Evolutionary conservation across 2,329 filamentous ascomycete genomes (phyloP).

Genomic region (Fusarium nematophilum): DNA sequence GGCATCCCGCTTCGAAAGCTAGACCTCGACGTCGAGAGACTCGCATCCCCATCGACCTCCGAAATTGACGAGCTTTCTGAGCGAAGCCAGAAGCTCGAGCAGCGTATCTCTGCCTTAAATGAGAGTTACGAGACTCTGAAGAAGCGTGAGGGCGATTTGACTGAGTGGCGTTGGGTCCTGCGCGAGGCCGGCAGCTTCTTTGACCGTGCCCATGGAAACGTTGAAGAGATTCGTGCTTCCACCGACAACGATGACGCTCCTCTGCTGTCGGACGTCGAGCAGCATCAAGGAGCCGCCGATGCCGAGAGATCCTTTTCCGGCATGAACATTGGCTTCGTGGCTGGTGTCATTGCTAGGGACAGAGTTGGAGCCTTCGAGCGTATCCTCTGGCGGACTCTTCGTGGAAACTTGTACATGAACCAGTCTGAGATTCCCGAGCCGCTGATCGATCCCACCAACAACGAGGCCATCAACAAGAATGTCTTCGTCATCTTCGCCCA

Average conservation of each 20-base stretch:
- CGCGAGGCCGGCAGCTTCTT: slow-evolving; percentile 98
- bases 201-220: slow-evolving; percentile 93
- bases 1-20: slow-evolving; percentile 87
- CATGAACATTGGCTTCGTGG: slow-evolving; percentile 99
- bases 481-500: slow-evolving; percentile 99
- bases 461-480: slow-evolving; percentile 94
- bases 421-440: slow-evolving; percentile 97
- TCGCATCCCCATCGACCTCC: slow-evolving; percentile 88
- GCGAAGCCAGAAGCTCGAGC: slow-evolving; percentile 90
- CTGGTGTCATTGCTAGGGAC: slow-evolving; percentile 93
- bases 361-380: slow-evolving; percentile 95
- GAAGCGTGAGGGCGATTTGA: slow-evolving; percentile 96
- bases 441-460: slow-evolving; percentile 90
- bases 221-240: slow-evolving; percentile 94
- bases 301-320: slow-evolving; percentile 90
- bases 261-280: slow-evolving; percentile 91
- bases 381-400: slow-evolving; percentile 95
- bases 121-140: slow-evolving; percentile 99
- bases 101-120: slow-evolving; percentile 89
- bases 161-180: slow-evolving; percentile 98
- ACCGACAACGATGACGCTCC: slow-evolving; percentile 93
- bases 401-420: slow-evolving; percentile 99
- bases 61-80: slow-evolving; percentile 97
- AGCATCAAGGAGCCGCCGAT: slow-evolving; percentile 75
- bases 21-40: slow-evolving; percentile 87